Conservation (phyloP, 768 basidiomycete species). For the Termitomyces sp. region DNA sequence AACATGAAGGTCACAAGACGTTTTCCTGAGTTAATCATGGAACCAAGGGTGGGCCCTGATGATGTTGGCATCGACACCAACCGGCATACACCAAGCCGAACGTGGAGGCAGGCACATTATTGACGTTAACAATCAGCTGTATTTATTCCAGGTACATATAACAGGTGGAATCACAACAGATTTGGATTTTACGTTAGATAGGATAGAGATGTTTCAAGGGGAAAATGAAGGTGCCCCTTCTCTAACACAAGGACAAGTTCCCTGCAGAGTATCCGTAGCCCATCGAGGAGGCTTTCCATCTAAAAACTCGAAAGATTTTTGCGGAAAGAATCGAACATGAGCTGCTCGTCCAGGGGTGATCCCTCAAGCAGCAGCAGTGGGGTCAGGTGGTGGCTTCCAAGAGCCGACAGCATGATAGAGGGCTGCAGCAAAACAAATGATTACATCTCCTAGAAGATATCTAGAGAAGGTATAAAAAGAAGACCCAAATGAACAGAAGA, state of each 20-base stretch:
- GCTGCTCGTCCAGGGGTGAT: background rate
- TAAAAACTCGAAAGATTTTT: background rate
- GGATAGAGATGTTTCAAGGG: no score
- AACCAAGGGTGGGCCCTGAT: conserved; percentile 84
- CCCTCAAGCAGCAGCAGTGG: background rate
- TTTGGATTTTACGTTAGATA: no score
- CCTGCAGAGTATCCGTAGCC: background rate
- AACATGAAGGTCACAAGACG: conserved; percentile 85
- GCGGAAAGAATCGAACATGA: background rate
- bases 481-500: background rate
- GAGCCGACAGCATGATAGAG: background rate
- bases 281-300: background rate
- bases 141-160: no score
- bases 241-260: background rate
- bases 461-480: background rate
- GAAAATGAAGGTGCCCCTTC: no score
- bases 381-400: background rate
- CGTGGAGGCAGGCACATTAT: no score
- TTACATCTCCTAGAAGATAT: background rate
- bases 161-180: no score
- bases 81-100: no score
- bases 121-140: no score
- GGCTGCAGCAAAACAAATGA: background rate
- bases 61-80: no score
- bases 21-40: conserved; percentile 73